Percentiles rank a stretch among this genome's conserved stretches.
Evolutionary conservation across 2,329 filamentous ascomycete genomes (phyloP).

Genomic region (Lasiodiplodia citricola): DNA sequence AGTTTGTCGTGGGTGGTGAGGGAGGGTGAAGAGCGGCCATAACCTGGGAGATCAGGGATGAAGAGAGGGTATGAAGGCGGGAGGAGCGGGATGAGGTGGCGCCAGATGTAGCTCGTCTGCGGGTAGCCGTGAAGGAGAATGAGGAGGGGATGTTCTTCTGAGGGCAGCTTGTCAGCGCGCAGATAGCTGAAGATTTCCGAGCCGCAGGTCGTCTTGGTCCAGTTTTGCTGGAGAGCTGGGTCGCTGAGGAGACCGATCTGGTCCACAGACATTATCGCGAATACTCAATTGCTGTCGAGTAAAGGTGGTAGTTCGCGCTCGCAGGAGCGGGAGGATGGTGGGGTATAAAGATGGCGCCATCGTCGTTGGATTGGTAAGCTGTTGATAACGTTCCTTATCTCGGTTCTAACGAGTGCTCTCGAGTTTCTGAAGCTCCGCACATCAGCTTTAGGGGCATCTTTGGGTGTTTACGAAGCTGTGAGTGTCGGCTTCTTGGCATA

Average conservation of each 20-base stretch:
- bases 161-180: background rate
- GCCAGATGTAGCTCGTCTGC: conserved; percentile 1
- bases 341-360: background rate
- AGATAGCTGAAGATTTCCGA: background rate
- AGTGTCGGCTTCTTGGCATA: background rate
- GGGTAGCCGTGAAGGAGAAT: background rate
- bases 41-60: conserved; percentile 40
- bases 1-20: conserved; percentile 34
- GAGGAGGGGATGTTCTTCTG: background rate
- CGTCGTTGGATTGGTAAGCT: background rate
- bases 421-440: background rate
- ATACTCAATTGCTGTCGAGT: background rate
- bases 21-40: conserved; percentile 31
- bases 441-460: background rate
- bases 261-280: background rate
- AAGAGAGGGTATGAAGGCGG: conserved; percentile 37
- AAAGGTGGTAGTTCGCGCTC: background rate
- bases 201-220: background rate
- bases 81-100: conserved; percentile 37
- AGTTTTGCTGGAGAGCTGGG: background rate
- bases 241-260: conserved; percentile 2
- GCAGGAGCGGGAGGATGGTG: background rate
- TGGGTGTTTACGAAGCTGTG: background rate
- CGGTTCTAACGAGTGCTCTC: no score
- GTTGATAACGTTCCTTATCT: background rate